A percentile compares a stretch with the other conserved stretches of the same genome.
Evolutionary conservation across 106 monocot genomes (phyloP).

Genomic region (Triglochin maritima): DNA sequence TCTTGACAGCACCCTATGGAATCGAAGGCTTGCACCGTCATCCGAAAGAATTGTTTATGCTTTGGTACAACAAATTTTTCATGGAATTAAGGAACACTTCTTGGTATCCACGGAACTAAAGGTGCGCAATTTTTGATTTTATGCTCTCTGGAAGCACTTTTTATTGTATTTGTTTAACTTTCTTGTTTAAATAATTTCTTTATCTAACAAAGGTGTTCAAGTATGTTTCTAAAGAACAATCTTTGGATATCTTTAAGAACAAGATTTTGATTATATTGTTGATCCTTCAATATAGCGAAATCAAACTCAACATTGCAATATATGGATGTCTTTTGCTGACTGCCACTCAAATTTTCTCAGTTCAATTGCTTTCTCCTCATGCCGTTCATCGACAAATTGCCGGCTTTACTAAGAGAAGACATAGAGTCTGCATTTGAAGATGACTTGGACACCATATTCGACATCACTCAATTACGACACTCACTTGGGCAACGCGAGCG

Average conservation of each 20-base stretch:
- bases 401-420: conserved; percentile 70
- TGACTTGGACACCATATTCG: conserved; percentile 69
- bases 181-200: not conserved
- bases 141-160: not conserved
- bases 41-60: conserved; percentile 90
- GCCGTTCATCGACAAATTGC: conserved; percentile 83
- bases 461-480: conserved; percentile 52
- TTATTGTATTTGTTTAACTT: not conserved
- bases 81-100: conserved; percentile 89
- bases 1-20: conserved; percentile 86
- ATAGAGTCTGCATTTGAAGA: conserved; percentile 73
- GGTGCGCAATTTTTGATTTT: conserved; percentile 21
- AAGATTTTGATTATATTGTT: not conserved
- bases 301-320: not conserved
- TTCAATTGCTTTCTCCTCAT: conserved; percentile 95
- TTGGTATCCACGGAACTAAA: conserved; percentile 69
- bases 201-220: not conserved
- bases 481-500: conserved; percentile 59
- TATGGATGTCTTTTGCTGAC: not conserved
- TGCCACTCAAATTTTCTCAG: conserved; percentile 20
- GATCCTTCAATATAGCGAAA: not conserved
- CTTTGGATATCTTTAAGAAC: too few species aligned
- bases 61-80: conserved; percentile 81
- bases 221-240: too few species aligned
- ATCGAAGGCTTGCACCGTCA: conserved; percentile 73